Conservation (phyloP, 2,329 filamentous ascomycete species). For the Fusarium dimerum region DNA sequence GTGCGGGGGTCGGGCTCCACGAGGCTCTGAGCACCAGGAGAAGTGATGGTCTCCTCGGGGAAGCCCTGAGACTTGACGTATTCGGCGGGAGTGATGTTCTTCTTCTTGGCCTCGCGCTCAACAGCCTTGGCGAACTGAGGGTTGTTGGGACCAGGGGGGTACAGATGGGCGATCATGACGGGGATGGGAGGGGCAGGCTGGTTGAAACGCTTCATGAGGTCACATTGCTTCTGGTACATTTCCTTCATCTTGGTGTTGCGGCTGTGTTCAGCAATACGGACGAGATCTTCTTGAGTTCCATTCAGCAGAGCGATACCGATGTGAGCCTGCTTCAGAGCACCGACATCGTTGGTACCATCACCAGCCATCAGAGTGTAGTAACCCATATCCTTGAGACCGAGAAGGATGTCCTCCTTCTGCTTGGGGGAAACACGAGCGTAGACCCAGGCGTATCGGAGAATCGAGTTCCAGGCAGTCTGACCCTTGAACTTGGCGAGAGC, state of each 20-base stretch:
- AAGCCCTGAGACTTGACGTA: constrained; percentile 55
- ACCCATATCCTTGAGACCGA: constrained; percentile 92
- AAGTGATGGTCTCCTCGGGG: constrained; percentile 63
- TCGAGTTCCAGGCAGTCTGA: constrained; percentile 71
- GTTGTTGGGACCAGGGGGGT: constrained; percentile 85
- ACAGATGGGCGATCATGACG: constrained; percentile 88
- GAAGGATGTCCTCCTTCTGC: constrained; percentile 98
- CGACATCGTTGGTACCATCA: constrained; percentile 97
- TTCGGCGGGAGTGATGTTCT: constrained; percentile 65
- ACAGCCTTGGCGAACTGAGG: constrained; percentile 94
- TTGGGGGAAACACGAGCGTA: constrained; percentile 98
- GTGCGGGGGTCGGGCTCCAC: constrained; percentile 40
- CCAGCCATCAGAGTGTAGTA: constrained; percentile 99
- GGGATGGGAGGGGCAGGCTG: constrained; percentile 91
- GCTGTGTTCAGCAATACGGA: constrained; percentile 88
- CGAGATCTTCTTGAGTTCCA: constrained; percentile 87
- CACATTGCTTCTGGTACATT: constrained; percentile 92
- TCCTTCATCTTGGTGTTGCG: constrained; percentile 98
- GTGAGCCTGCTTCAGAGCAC: constrained; percentile 95
- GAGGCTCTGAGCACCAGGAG: constrained; percentile 63
- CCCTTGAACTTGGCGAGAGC: constrained; percentile 86
- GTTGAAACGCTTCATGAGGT: constrained; percentile 93
- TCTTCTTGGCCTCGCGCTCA: constrained; percentile 79
- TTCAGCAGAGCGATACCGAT: constrained; percentile 96
- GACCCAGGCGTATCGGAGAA: constrained; percentile 92